Evolutionary conservation across 495 filamentous ascomycete species (phyloP).

Genomic region (Penicillium pulvis): DNA sequence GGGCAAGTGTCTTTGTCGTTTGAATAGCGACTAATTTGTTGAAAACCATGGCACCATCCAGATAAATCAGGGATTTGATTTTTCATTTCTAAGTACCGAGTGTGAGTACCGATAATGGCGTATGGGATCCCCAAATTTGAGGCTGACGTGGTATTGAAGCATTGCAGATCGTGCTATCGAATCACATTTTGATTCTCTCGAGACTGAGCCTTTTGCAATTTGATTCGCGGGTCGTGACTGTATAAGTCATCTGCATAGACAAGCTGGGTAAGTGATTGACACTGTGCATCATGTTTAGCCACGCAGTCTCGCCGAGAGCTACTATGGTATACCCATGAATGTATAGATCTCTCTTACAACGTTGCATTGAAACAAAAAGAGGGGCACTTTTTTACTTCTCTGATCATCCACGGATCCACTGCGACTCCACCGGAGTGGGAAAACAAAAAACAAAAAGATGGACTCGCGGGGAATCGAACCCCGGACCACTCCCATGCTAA

Average conservation of each 20-base stretch:
- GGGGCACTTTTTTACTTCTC: not conserved
- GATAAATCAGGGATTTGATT: too few relatives aligned
- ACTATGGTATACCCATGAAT: too few relatives aligned
- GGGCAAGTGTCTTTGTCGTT: conserved; percentile 15
- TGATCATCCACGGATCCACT: not conserved
- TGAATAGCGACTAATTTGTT: not conserved
- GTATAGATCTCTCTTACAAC: not conserved
- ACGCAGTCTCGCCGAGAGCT: too few relatives aligned
- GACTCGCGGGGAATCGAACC: conserved; percentile 60
- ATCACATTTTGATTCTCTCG: not conserved
- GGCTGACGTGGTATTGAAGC: not conserved
- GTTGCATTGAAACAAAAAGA: not conserved
- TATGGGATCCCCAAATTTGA: not conserved
- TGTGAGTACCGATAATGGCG: not conserved
- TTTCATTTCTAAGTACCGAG: too few relatives aligned
- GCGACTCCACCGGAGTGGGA: not conserved
- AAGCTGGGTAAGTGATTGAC: not conserved
- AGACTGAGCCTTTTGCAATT: not conserved
- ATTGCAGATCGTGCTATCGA: not conserved
- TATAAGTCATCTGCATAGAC: not conserved
- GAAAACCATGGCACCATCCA: not conserved
- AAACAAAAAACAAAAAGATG: conserved; percentile 18
- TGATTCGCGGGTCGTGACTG: not conserved
- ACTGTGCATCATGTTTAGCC: not conserved
- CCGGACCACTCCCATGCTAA: conserved; percentile 58